Evolutionary conservation across 1,284 basidiomycete species (phyloP), one percentile per base, ranked within the genome.

Genomic region (Cystobasidium slooffiae): DNA sequence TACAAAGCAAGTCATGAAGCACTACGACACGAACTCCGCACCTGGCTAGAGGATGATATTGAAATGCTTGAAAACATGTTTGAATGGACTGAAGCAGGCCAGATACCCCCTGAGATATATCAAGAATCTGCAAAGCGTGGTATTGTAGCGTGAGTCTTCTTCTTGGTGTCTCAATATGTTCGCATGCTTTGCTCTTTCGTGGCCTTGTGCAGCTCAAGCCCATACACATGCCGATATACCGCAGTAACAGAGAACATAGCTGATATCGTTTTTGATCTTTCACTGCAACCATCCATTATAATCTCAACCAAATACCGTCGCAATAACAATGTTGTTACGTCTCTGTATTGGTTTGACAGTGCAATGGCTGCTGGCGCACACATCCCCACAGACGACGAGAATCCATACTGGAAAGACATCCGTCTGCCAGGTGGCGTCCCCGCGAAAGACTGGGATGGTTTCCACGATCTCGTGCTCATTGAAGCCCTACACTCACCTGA

Each of bases 1-100:
- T 84, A 81, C 81, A 82, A 80, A 58, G 81, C 82, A 53, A 81
- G 80, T 65, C 83, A 84, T 78, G 79, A 78, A 61, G 79, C 78
- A 44, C 77, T 84, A 44, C 81, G 83, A 75, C 72, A 77, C 18
- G 83, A 82, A 73, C 77, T 83, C 72, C 81, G 83, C 64, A 77
- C 78, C 43, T 83, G 79, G 69, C 76, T 79, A 58, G 78, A 79
- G 22, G 67, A 75, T 49, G 63, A 78, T 69, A 47, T 80, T 4
- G 70, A 73, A 22, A 73, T 73, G 41, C 76, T 76, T 0, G 78
- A 78, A 1, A 78, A 78, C 47, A 77, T 76, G 16, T 46, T 58
- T 24, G 78, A 72, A 6, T 80, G 79, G 79, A 76, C 78, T 44
- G 74, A 78, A 31, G 75, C 67, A 10, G 73, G 76, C 8, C 70